A percentile compares a stretch with the other conserved stretches of the same genome.
Conservation (phyloP, 805 yeast genomes). For the Candida ponderosae region DNA sequence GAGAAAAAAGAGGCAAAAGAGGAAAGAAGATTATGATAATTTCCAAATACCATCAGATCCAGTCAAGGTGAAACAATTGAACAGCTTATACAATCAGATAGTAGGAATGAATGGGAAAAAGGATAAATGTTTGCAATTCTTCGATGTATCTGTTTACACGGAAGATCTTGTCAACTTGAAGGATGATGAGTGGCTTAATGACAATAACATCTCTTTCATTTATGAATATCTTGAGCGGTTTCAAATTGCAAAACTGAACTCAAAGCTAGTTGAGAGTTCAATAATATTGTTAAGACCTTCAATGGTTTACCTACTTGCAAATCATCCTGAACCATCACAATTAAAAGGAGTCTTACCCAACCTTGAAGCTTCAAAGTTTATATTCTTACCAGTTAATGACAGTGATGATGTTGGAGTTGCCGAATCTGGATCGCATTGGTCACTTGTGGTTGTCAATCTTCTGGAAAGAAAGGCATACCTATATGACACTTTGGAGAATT, state of each 20-base stretch:
- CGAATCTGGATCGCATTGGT: conserved; percentile 76
- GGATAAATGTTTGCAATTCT: conserved; percentile 34
- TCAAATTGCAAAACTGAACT: conserved; percentile 17
- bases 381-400: conserved; percentile 65
- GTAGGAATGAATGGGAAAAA: conserved; percentile 7
- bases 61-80: conserved; percentile 8
- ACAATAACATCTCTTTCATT: conserved; percentile 55
- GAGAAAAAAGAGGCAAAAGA: conserved; percentile 4
- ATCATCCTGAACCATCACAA: conserved; percentile 37
- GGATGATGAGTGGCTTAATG: conserved; percentile 70
- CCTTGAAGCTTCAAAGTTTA: conserved; percentile 34
- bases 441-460: conserved; percentile 45
- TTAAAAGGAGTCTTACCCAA: conserved; percentile 39
- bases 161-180: conserved; percentile 50
- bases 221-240: conserved; percentile 46
- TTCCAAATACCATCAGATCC: conserved; percentile 12
- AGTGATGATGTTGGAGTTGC: conserved; percentile 49
- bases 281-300: conserved; percentile 49
- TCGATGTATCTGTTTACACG: conserved; percentile 49
- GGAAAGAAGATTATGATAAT: conserved; percentile 3
- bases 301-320: conserved; percentile 52
- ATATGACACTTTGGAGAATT: conserved; percentile 44
- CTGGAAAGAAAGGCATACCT: conserved; percentile 40
- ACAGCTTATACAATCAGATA: conserved; percentile 10
- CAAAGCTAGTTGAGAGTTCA: conserved; percentile 19